These are phyloP conservation scores for Aegilops sharonensis DNA, from an alignment of 176 grass and related monocot species.

Conservation along the genomic window DNA sequence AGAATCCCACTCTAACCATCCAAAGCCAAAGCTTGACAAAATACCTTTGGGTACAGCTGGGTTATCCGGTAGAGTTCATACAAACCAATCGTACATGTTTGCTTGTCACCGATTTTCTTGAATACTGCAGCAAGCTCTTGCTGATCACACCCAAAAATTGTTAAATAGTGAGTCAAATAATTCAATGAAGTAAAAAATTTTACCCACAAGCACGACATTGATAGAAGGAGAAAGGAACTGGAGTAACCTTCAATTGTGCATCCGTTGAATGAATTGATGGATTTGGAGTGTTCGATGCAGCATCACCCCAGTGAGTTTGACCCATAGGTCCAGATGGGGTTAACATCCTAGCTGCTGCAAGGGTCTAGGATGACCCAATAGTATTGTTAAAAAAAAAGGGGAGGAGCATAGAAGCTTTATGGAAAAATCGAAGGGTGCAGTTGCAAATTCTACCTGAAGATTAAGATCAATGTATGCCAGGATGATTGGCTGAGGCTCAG, in stretches of 20 bases:
- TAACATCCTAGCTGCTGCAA: slow-evolving; percentile 99
- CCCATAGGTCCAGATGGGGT: slow-evolving; percentile 92
- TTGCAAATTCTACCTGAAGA: slow-evolving; percentile 72
- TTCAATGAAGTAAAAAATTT: not conserved
- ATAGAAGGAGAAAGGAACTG: not conserved
- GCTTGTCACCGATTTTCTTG: slow-evolving; percentile 99
- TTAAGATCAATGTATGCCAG: slow-evolving; percentile 99
- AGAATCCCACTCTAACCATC: not conserved
- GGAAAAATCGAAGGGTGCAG: not conserved
- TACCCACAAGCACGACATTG: not conserved
- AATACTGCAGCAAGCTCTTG: slow-evolving; percentile 99
- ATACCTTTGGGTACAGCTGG: slow-evolving; percentile 97
- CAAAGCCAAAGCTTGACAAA: not conserved
- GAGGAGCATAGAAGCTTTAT: not conserved
- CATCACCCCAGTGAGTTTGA: slow-evolving; percentile 94
- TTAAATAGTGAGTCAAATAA: not conserved
- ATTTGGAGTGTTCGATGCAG: slow-evolving; percentile 75
- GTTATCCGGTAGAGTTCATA: slow-evolving; percentile 96
- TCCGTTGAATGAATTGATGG: slow-evolving; percentile 72
- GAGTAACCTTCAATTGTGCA: slow-evolving; percentile 93
- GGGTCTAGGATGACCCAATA: slow-evolving; percentile 56
- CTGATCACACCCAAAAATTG: slow-evolving; percentile 42
- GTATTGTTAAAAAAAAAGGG: not conserved
- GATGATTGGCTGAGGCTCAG: slow-evolving; percentile 98
- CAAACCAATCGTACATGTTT: slow-evolving; percentile 92